Evolutionary conservation across 345 rosid genomes (phyloP), one percentile per base, ranked within the genome.

Genomic region (Lumnitzera littorea): DNA sequence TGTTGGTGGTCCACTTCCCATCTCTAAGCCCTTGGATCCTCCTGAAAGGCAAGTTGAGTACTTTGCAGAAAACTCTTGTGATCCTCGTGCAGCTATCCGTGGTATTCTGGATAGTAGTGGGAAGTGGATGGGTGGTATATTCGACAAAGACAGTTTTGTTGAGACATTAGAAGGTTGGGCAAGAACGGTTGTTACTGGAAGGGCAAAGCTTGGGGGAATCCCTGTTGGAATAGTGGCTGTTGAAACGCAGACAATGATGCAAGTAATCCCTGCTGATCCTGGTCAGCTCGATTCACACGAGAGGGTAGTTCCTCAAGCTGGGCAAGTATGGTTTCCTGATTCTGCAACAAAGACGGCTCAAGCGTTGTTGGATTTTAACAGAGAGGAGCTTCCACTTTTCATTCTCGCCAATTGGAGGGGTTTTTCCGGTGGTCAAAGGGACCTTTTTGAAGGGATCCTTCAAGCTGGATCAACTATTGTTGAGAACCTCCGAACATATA

Each of bases 251-350:
- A 91, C 99, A 0, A 96, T 88, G 55, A 94, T 86, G 97, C 97
- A 94, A 74, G 85, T 94, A 63, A 91, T 94, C 68, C 99, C 99
- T 51, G 97, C 99, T 31, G 99, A 94, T 72, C 99, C 99, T 11
- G 99, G 99, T 59, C 99, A 91, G 76, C 96, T 91, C 12, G 99
- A 94, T 79, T 94, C 99, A 71, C 97, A 94, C 67, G 99, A 94
- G 74, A 79, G 96, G 74, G 92, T 94, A 50, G 99, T 91, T 61
- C 96, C 99, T 1, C 97, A 91, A 78, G 99, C 99, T 61, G 99
- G 99, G 58, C 99, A 94, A 80, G 99, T 94, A 64, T 94, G 99
- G 99, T 94, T 94, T 74, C 99, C 99, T 25, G 99, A 91, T 83
- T 94, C 99, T 29, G 99, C 99, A 7, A 77, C 82, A 62, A 94